Evolutionary conservation across 768 basidiomycete species (phyloP).

Genomic region (Leccinum barrowsii): DNA sequence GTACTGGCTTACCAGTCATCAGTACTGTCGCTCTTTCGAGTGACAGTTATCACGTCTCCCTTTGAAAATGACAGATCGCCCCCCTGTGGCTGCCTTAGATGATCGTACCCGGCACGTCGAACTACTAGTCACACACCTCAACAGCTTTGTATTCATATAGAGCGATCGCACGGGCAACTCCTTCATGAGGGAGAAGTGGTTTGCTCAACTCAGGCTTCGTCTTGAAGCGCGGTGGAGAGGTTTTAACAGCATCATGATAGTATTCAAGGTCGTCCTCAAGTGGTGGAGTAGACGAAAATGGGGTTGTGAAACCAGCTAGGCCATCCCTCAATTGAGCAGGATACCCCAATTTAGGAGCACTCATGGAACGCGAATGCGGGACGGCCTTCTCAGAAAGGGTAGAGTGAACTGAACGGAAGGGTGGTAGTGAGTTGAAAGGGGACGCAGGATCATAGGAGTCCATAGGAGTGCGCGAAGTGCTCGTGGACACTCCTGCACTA

Average conservation of each 20-base stretch:
- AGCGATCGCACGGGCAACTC: conserved; percentile 70
- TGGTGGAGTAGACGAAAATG: conserved; percentile 26
- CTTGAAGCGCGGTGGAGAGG: conserved; percentile 34
- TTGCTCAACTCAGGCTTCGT: conserved; percentile 48
- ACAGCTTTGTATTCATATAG: conserved; percentile 70
- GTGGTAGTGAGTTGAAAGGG: conserved; percentile 34
- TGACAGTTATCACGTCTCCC: conserved; percentile 70
- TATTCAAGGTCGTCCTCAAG: conserved; percentile 19
- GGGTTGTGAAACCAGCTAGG: conserved; percentile 20
- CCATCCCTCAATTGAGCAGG: conserved; percentile 6
- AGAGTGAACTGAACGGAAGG: conserved; percentile 32
- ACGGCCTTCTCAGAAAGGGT: conserved; percentile 29
- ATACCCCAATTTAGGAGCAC: conserved; percentile 24
- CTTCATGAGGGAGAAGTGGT: conserved; percentile 52
- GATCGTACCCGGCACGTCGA: neutral
- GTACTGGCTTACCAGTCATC: conserved; percentile 63
- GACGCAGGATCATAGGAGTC: conserved; percentile 34
- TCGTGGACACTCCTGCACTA: conserved; percentile 13
- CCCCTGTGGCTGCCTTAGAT: conserved; percentile 36
- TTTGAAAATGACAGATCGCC: conserved; percentile 76
- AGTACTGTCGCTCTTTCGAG: conserved; percentile 63
- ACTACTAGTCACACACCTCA: conserved; percentile 43
- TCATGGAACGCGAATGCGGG: conserved; percentile 35
- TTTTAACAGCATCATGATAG: conserved; percentile 6
- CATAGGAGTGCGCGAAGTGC: conserved; percentile 8